Base-by-base conservation (phyloP, 1,139 yeast species). In the Taiozyma sp. region DNA sequence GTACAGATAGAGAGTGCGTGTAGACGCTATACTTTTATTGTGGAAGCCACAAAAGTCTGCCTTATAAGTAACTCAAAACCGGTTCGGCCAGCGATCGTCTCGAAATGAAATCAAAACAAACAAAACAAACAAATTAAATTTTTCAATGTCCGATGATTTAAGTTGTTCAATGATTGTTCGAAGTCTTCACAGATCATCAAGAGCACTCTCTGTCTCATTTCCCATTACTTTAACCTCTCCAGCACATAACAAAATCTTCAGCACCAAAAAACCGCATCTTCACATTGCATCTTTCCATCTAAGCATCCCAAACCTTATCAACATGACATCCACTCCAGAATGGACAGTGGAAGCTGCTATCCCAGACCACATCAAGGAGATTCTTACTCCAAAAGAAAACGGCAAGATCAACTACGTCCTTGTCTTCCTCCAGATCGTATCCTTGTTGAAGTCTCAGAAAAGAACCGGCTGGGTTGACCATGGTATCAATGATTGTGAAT, bases 391-490 rank as follows among this genome's bases (percentile, higher is more conserved):
- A 2, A 43, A 54, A 36, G 53, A 55, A 12, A 48, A 54, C 19
- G 52, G 61, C 12, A 22, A 34, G 45, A 28, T 41, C 48, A 79
- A 81, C 65, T 80, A 78, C 65, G 78, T 84, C 48, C 70, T 83
- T 54, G 85, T 87, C 30, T 91, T 93, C 64, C 77, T 90, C 57
- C 90, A 90, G 64, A 81, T 92, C 48, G 79, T 91, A 2, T 79
- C 88, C 51, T 76, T 81, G 40, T 76, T 93, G 62, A 93, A 93
- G 70, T 74, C 83, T 8, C 96, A 90, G 60, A 83, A 79, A 59
- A 80, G 99, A 65, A 92, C 98, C 0, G 99, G 99, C 2, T 93
- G 99, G 99, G 69, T 93, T 30, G 92, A 91, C 63, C 81, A 82
- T 62, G 81, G 80, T 14, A 76, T 93, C 36, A 77, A 81, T 0